Evolutionary conservation across 768 basidiomycete genomes (phyloP), one percentile per base, ranked within the genome.

Genomic region (Rickenella mellea): DNA sequence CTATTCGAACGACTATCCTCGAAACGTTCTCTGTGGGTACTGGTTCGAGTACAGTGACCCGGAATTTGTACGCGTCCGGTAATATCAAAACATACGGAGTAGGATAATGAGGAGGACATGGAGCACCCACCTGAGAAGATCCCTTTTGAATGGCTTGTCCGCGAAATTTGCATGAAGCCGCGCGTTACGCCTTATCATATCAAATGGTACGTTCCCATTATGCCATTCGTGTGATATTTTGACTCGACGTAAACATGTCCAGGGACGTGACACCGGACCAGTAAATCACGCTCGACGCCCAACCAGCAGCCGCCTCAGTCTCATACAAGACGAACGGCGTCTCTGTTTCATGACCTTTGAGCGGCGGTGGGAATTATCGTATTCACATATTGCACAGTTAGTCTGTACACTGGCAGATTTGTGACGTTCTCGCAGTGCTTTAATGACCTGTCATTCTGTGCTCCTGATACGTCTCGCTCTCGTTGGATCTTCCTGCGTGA

Each of bases 51-150:
- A 98, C 63, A 79, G 81, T 28, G 94, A 97, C 40, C 93, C 96
- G 55, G 96, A 98, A 60, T 99, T 99, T 55, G 94, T 99, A n/a
- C 80, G 94, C 35, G 93, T 99, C 21, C 96, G 96, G 6, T 98
- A 99, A 59, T 99, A 99, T 61, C 96, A 98, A 63, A 93, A 98
- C 57, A n/a, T n/a, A 97, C 93, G 20, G 94, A 98, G 61, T 98
- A 97, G 56, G 94, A 96, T 60, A 89, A 86, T 52, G 87, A 91
- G 41, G 90, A 89, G 62, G 81, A 93, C 80, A 84, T 80, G 58
- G 74, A 80, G 55, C 73, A 63, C 11, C 83, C 80, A 12, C 83
- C 87, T 6, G 48, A 59, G 20, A 69, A 73, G 43, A 86, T 90
- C 40, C 62, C 76, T 55, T 85, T 91, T 57, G 84, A 92, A 20